Evolutionary conservation across 768 basidiomycete species (phyloP), one percentile per base, ranked within the genome.

Genomic region (Cantharellus cinnabarinus): DNA sequence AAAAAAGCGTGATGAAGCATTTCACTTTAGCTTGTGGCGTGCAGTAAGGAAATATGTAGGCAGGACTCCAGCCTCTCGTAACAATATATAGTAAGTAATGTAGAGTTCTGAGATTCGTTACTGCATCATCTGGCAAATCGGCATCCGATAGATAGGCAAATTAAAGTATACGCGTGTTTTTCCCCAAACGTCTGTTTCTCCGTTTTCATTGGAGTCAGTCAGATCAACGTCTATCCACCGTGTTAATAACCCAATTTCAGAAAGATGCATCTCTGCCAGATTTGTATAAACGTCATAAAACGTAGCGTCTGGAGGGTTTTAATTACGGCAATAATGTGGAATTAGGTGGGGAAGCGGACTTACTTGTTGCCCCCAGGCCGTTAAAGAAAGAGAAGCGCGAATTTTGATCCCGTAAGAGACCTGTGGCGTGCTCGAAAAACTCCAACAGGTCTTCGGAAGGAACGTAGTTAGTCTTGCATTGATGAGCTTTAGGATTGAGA

Each of bases 371-470:
- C 14, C 89, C 95, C 4, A 99, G 77, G 7, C 95, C 95, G 66
- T 99, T 89, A 77, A 98, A 99, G 71, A 98, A 99, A 61, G 89
- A 84, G 67, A 93, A 87, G 14, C 80, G 75, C n/a, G 85, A 83
- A 10, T 80, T 74, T n/a, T 80, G 77, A 10, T 81, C 80, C 29
- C 76, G 75, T 14, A 97, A 73, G 3, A 99, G 74, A 64, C 85
- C 75, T 2, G 88, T 89, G 2, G 95, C 69, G 51, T 77, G 72
- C 58, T 81, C 79, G 69, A 99, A 97, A 71, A 98, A 94, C 39
- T 73, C 72, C 64, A 78, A 79, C 42, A 98, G 76, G 62, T 84
- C 84, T 74, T 59, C 14, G 58, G 61, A 62, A 53, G 66, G 64
- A 50, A 40, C 1, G 54, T 3, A 37, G 52, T 1, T 29, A 14